Evolutionary conservation across 139 green algal genomes (phyloP), one percentile per base, ranked within the genome.

Genomic region (Coelastrella sp.): DNA sequence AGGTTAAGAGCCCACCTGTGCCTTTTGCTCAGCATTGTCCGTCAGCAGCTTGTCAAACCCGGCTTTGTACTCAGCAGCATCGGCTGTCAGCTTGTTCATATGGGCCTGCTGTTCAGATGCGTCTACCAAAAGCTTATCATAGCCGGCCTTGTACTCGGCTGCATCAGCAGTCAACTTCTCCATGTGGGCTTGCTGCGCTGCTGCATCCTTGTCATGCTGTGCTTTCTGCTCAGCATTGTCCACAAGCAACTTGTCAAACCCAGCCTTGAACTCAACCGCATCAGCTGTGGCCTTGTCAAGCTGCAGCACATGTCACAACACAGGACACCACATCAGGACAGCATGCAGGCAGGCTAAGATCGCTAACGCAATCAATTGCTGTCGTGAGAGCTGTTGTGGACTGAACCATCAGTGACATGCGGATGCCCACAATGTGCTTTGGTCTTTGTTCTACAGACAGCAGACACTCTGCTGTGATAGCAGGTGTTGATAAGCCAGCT

Each of bases 211-310:
- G 85, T 87, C 65, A 81, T 24, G 22, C 76, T 87, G 35, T 9
- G 60, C 72, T 82, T 91, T 91, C 57, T 88, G 84, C 76, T 91
- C 87, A 68, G 25, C 14, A 17, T 82, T 75, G 27, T 92, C 83
- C 8, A 59, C 73, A 25, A 74, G 61, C 60, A 78, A 27, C 78
- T 91, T 89, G n/a, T 92, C 91, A 68, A 61, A 89, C 19, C 83
- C 66, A 73, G 85, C 83, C 78, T 93, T 92, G 89, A 73, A 86
- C 56, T 88, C 78, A 73, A 57, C 84, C 66, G 84, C 90, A 65
- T 91, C 81, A 17, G 80, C 70, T 49, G 79, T 68, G 20, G n/a
- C 35, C 65, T 90, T 85, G n/a, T 81, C 27, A 17, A 80, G 35
- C 49, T 89, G 68, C 63, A 88, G 63, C 7, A 70, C 63, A 70